Base-by-base conservation (phyloP, 441 rosid species). In the Kokia cookei region DNA sequence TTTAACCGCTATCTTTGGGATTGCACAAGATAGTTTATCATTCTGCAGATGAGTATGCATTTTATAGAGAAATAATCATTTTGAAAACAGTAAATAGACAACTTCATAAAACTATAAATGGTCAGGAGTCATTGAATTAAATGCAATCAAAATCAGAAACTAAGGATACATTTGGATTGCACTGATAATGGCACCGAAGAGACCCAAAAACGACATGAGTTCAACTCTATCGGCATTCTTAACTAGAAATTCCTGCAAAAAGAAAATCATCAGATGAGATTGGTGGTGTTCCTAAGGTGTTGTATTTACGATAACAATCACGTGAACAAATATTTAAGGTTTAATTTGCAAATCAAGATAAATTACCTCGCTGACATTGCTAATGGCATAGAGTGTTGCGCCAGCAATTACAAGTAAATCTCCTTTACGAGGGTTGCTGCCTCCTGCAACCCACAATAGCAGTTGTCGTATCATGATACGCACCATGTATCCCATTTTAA, bases 111-210 rank as follows among this genome's bases (percentile, higher is more conserved):
- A 45, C 13, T 29, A 63, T 51, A 48, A 47, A 45, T 3, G 1
- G 32, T 48, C 24, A 27, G 57, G 43, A 72, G 17, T 43, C 14
- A 45, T 15, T 26, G 11, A 7, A 59, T 72, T 47, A 60, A 59
- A 22, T 7, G 27, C 29, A 11, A 72, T 12, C 54, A 63, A 69
- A 72, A 47, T 55, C 17, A 48, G 19, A 65, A 65, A 27, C 66
- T 32, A 82, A 91, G 97, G 95, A 95, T 95, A 93, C 97, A 93
- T 89, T 83, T 93, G 98, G 76, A 92, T 82, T 66, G 91, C 97
- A 77, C 98, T 89, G 74, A 91, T 74, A 65, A 91, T 83, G 73
- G 97, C 95, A 67, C 97, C 97, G 66, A 89, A 95, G 73, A 91
- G 55, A 37, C 97, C 99, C 65, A 95, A 58, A 74, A 93, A 83